Conservation (phyloP, 1,284 basidiomycete species). For the Ustilago hordei region DNA sequence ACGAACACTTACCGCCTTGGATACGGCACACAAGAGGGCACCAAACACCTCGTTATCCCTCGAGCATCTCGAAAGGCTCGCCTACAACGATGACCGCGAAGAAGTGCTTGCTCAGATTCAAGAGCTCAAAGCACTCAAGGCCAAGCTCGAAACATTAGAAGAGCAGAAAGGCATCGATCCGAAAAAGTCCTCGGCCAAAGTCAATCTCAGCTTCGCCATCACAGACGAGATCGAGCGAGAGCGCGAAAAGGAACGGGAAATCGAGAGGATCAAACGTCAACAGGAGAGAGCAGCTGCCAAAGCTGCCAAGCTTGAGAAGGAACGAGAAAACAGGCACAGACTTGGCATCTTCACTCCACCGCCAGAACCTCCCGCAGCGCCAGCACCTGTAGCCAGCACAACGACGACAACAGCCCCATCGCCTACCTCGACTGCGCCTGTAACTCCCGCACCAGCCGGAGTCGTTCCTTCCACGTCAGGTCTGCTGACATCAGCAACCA, state of each 20-base stretch:
- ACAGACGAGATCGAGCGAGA: constrained; percentile 55
- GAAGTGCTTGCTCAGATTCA: constrained; percentile 49
- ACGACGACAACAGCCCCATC: constrained; percentile 12
- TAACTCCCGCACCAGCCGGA: not conserved
- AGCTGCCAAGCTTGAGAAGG: constrained; percentile 48
- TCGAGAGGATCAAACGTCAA: constrained; percentile 46
- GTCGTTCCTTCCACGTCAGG: not conserved
- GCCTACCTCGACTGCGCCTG: not conserved
- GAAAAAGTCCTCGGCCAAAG: constrained; percentile 26
- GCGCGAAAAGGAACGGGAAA: constrained; percentile 41
- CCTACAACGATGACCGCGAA: constrained; percentile 58
- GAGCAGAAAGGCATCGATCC: constrained; percentile 18
- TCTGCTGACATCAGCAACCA: constrained; percentile 5
- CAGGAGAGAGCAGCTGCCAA: constrained; percentile 45
- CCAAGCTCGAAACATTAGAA: constrained; percentile 56
- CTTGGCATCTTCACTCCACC: constrained; percentile 45
- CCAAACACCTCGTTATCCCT: constrained; percentile 43
- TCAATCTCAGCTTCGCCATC: constrained; percentile 44
- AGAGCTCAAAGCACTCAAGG: constrained; percentile 51
- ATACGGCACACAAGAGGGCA: constrained; percentile 44
- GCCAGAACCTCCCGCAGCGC: constrained; percentile 15
- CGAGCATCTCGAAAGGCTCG: constrained; percentile 60
- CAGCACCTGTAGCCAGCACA: constrained; percentile 16
- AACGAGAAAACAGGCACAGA: constrained; percentile 37
- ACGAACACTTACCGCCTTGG: constrained; percentile 39